phyloP scores from a whole-genome alignment of 495 filamentous ascomycete species.

The Aspergillus campestris region DNA sequence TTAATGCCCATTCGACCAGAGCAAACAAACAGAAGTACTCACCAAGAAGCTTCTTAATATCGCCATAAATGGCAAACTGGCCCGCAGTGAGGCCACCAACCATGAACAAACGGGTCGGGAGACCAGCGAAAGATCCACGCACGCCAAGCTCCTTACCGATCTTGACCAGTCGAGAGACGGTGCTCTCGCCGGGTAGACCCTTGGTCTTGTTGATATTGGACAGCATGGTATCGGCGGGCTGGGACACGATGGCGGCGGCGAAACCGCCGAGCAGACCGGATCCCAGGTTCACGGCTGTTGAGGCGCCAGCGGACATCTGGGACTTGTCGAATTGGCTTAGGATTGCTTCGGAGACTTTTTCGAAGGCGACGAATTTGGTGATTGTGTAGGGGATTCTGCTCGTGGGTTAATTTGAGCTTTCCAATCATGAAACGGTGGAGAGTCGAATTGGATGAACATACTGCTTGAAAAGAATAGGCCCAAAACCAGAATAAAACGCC shows the following conservation, averaged over 20 bases:
- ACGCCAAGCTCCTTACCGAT: slow-evolving; percentile 92
- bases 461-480: slow-evolving; percentile 93
- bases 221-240: slow-evolving; percentile 98
- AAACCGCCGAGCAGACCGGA: slow-evolving; percentile 96
- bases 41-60: slow-evolving; percentile 47
- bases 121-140: slow-evolving; percentile 79
- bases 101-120: slow-evolving; percentile 83
- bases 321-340: slow-evolving; percentile 73
- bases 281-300: slow-evolving; percentile 89
- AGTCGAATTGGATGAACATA: no score
- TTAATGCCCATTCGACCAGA: no score
- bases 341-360: slow-evolving; percentile 83
- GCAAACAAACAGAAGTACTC: slow-evolving; percentile 10
- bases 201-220: slow-evolving; percentile 99
- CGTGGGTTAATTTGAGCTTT: no score
- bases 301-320: slow-evolving; percentile 56
- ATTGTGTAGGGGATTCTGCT: slow-evolving; percentile 99
- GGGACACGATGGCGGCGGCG: slow-evolving; percentile 90
- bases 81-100: slow-evolving; percentile 74
- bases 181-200: slow-evolving; percentile 91
- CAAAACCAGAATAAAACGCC: slow-evolving; percentile 92
- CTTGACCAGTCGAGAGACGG: slow-evolving; percentile 84
- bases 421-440: no score
- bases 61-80: slow-evolving; percentile 96
- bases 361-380: slow-evolving; percentile 99